Evolutionary conservation across 1,139 yeast genomes (phyloP).

Genomic region (Taphrina populina): DNA sequence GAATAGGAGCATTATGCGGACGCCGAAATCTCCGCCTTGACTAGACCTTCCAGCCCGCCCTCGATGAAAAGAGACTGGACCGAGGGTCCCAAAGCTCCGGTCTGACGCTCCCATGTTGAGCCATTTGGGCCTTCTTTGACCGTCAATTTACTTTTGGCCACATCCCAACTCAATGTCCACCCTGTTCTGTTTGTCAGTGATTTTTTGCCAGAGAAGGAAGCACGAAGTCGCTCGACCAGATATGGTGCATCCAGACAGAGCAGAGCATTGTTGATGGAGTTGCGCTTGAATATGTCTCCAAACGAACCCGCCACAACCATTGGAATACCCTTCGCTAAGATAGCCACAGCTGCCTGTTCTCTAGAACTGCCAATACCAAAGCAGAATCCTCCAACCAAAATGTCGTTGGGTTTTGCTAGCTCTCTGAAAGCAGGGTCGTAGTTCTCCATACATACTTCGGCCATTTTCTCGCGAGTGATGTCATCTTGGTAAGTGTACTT

Average conservation of each 20-base stretch:
- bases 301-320: conserved; percentile 95
- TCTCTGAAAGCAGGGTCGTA: conserved; percentile 82
- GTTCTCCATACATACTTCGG: conserved; percentile 98
- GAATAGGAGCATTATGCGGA: conserved; percentile 12
- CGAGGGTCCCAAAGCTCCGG: conserved; percentile 92
- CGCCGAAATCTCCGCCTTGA: conserved; percentile 52
- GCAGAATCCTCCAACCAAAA: conserved; percentile 85
- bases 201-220: conserved; percentile 55
- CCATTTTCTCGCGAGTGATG: conserved; percentile 90
- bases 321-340: conserved; percentile 88
- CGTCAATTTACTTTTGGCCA: conserved; percentile 72
- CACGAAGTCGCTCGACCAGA: conserved; percentile 72
- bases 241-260: conserved; percentile 91
- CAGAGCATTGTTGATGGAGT: conserved; percentile 91
- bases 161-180: conserved; percentile 91
- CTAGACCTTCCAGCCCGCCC: conserved; percentile 99
- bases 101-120: conserved; percentile 64
- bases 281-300: conserved; percentile 93
- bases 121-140: conserved; percentile 69
- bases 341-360: conserved; percentile 98
- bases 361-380: conserved; percentile 99
- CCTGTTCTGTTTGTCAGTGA: conserved; percentile 93
- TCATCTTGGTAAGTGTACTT: conserved; percentile 98
- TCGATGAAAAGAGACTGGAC: conserved; percentile 93
- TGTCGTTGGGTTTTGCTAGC: conserved; percentile 84